Evolutionary conservation across 2,329 filamentous ascomycete species (phyloP), one percentile per base, ranked within the genome.

Genomic region (Trichophaea hybrida): DNA sequence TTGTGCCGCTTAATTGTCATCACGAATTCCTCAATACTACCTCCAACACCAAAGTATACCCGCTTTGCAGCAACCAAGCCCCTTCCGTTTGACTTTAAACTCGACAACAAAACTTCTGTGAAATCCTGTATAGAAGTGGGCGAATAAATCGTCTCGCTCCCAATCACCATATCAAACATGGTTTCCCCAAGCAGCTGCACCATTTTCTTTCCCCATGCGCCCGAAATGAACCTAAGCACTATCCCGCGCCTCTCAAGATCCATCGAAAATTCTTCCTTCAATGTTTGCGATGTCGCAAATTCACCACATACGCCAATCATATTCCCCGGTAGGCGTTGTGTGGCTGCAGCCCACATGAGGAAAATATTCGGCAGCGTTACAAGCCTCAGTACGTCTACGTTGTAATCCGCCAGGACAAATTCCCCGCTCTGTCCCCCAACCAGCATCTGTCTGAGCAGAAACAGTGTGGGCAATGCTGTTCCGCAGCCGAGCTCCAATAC

Each of bases 21-120:
- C 3, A 83, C 74, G 66, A 93, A 88, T 65, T 86, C 86, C 70
- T 88, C 84, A 24, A 93, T 77, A 17, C 86, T 89, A 0, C 87
- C 87, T 0, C 87, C 87, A 4, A 93, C 87, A 2, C 87, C 87
- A 72, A 93, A 93, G 72, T 93, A 93, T 8, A 90, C 77, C 65
- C 81, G 80, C 74, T 93, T 93, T 1, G 87, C 87, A 2, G 80
- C 86, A 4, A 91, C 78, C 17, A 88, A 74, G 1, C 84, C 82
- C 53, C 78, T 78, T 0, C 81, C 80, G 54, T 82, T 75, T 54
- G 73, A 72, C 17, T 75, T 69, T 49, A 89, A 73, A 13, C 87
- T 73, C 3, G 73, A 73, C 46, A 84, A 76, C 10, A 89, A 74
- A 4, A 82, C 82, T 43, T 84, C 79, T 0, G 83, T 80, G 69